Evolutionary conservation across 108 stramenopile species (phyloP).

Genomic region (Licmophora abbreviata): DNA sequence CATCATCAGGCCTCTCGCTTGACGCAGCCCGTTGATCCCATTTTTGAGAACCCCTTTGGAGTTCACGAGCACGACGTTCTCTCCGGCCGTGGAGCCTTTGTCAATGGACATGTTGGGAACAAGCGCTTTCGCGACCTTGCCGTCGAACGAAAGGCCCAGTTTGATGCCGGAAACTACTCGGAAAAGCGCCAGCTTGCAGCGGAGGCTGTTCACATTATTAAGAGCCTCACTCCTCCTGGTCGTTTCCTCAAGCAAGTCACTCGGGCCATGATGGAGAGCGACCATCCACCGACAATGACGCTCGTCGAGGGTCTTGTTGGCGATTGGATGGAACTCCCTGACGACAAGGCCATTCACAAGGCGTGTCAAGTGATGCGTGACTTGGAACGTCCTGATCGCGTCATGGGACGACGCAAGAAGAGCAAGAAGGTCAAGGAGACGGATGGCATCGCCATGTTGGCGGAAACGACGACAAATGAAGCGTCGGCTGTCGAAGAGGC

Average conservation of each 20-base stretch:
- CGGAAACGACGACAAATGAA: conserved; percentile 5
- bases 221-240: conserved; percentile 69
- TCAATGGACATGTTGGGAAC: conserved; percentile 41
- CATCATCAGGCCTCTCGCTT: background rate
- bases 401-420: no score
- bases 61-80: conserved; percentile 50
- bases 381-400: conserved; percentile 43
- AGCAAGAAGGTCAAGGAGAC: conserved; percentile 1
- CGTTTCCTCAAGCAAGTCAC: conserved; percentile 49
- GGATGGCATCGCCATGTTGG: conserved; percentile 4
- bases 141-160: conserved; percentile 39
- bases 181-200: conserved; percentile 64
- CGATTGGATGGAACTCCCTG: conserved; percentile 55
- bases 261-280: background rate
- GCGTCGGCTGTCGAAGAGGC: conserved; percentile 14
- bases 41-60: conserved; percentile 42
- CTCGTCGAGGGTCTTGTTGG: conserved; percentile 18
- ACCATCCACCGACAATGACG: background rate
- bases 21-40: conserved; percentile 10
- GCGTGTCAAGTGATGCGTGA: conserved; percentile 74
- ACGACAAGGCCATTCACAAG: conserved; percentile 61
- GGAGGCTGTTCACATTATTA: conserved; percentile 57
- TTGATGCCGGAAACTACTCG: conserved; percentile 48
- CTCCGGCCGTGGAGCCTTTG: conserved; percentile 56
- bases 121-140: conserved; percentile 38